phyloP scores from a whole-genome alignment of 345 rosid genomes.

The Euclidium syriacum region DNA sequence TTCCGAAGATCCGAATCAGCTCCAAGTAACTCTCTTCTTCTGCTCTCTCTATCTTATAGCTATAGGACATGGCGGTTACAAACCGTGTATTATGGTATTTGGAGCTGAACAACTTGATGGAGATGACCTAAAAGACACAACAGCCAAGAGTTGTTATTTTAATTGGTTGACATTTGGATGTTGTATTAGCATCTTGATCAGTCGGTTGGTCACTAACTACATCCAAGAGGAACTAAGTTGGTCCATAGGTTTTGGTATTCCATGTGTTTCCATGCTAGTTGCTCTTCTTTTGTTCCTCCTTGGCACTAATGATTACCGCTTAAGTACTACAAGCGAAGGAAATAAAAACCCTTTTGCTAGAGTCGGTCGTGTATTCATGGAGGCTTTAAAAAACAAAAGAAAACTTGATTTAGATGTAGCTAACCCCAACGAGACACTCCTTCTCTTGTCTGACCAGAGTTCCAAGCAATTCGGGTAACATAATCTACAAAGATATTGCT shows the following conservation, averaged over 20 bases:
- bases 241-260: conserved; percentile 62
- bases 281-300: conserved; percentile 30
- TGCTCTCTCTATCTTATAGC: conserved; percentile 40
- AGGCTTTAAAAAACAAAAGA: conserved; percentile 24
- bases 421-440: conserved; percentile 6
- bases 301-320: conserved; percentile 27
- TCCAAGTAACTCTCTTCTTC: conserved; percentile 29
- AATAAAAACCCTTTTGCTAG: conserved; percentile 17
- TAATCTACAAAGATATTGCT: too few relatives aligned
- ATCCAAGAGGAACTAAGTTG: conserved; percentile 73
- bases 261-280: conserved; percentile 21
- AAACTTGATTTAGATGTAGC: neutral
- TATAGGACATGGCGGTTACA: conserved; percentile 45
- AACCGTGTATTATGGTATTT: conserved; percentile 80
- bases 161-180: conserved; percentile 77
- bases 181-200: conserved; percentile 36
- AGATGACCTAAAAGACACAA: conserved; percentile 42
- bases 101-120: conserved; percentile 78
- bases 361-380: conserved; percentile 30
- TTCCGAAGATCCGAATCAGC: conserved; percentile 7
- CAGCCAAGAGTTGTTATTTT: conserved; percentile 64
- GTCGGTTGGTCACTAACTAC: conserved; percentile 43
- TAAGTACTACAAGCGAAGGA: neutral
- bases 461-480: conserved; percentile 40
- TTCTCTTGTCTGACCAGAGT: conserved; percentile 18